Base-by-base conservation (phyloP, 352 stramenopile species). In the Phytophthora uliginosa region DNA sequence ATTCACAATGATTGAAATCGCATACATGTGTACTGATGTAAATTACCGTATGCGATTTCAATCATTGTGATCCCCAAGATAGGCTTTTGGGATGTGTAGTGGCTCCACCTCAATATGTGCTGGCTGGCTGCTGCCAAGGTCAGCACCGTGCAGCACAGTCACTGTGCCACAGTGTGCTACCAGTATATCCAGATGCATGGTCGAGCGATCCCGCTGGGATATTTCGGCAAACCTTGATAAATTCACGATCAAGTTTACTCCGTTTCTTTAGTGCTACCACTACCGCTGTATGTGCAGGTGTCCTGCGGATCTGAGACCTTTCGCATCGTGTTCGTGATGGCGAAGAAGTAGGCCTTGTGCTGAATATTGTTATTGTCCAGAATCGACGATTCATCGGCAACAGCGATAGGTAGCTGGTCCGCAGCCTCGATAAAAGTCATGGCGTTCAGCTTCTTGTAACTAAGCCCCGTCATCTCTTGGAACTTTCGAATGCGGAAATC, bases 401-500 rank as follows among this genome's bases (percentile, higher is more conserved):
- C 67, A 10, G 67, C 52, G 3, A 56, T 22, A 2, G 6, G 63
- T 38, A 61, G 63, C 50, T 66, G 61, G 55, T 73, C 83, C 24
- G 45, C 84, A 66, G 83, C 73, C 53, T 88, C 79, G 3, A 87
- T 17, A 34, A 91, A 83, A n/a, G 54, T 83, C 72, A 92, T 78
- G 20, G 66, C 76, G 8, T 83, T 48, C 18, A 93, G 63, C 22
- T 84, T 74, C 7, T 73, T 56, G 69, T 85, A 81, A 9, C 59
- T 76, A n/a, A 82, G 69, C 7, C 81, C 76, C 15, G 78, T 86
- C 51, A 89, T 78, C 68, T 93, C 85, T 24, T 66, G 60, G 57
- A 93, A 91, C 71, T 91, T 91, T 24, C 74, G 74, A 22, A 90
- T 75, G 2, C 85, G 85, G 55, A 80, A 92, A 52, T 88, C 69